phyloP scores from a whole-genome alignment of 495 filamentous ascomycete species.

The Hamigera avellanea region DNA sequence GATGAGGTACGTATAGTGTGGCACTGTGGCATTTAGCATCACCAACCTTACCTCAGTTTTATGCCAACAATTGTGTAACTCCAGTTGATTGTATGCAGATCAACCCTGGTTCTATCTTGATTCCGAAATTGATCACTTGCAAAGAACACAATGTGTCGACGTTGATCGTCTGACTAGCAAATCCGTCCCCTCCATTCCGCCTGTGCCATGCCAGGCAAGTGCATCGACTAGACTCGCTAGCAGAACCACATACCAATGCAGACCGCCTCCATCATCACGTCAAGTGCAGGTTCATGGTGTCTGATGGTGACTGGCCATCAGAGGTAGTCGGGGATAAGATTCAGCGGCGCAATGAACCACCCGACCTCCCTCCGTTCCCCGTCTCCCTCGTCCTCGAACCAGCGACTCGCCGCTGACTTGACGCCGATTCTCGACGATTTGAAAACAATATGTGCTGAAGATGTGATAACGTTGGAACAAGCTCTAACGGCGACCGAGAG shows the following conservation, averaged over 20 bases:
- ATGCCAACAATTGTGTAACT: no score
- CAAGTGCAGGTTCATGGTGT: constrained; percentile 27
- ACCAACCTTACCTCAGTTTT: no score
- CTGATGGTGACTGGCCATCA: constrained; percentile 28
- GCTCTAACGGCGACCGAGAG: constrained; percentile 26
- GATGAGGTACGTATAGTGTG: no score
- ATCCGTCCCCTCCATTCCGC: constrained; percentile 1
- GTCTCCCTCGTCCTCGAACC: constrained; percentile 49
- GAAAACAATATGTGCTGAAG: constrained; percentile 14
- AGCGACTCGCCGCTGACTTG: constrained; percentile 48
- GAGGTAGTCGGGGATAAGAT: constrained; percentile 27
- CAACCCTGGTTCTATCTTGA: no score
- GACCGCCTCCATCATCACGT: constrained; percentile 23
- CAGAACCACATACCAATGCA: constrained; percentile 28
- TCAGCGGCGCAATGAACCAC: constrained; percentile 25
- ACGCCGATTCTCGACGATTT: constrained; percentile 46
- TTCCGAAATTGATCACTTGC: no score
- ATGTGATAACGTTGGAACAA: constrained; percentile 14
- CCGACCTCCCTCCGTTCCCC: constrained; percentile 42
- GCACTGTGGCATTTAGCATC: no score
- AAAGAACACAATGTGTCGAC: not conserved
- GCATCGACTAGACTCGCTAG: constrained; percentile 8
- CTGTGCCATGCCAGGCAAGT: constrained; percentile 8
- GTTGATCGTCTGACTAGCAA: not conserved
- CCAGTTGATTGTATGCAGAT: no score